A percentile compares a stretch with the other conserved stretches of the same genome.
These are phyloP conservation scores for Physcia stellaris DNA, from an alignment of 495 filamentous ascomycete species.

Conservation along the genomic window DNA sequence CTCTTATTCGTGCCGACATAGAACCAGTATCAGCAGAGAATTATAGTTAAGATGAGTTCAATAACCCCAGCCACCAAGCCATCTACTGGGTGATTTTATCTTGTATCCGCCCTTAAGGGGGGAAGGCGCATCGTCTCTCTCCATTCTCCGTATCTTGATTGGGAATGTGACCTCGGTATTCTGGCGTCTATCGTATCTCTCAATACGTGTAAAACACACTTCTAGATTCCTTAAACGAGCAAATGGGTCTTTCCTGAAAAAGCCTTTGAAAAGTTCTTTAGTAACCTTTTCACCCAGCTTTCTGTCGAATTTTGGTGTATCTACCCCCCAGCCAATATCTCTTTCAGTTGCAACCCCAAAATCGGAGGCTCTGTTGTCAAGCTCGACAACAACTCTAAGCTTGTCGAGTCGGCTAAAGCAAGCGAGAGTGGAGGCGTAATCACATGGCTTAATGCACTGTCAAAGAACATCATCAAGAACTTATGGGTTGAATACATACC, in stretches of 20 bases:
- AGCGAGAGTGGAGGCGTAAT: background rate
- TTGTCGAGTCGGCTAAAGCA: background rate
- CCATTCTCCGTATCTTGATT: background rate
- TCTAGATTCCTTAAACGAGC: background rate
- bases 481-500: background rate
- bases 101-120: background rate
- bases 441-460: background rate
- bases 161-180: background rate
- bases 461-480: background rate
- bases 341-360: background rate
- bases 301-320: background rate
- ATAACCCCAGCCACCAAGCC: background rate
- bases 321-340: background rate
- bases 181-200: background rate
- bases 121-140: conserved; percentile 1
- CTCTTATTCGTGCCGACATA: no score
- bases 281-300: background rate
- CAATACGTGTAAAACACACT: background rate
- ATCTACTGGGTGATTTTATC: background rate
- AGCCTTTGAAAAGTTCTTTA: background rate
- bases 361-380: background rate
- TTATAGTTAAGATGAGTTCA: no score
- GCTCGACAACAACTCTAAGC: background rate
- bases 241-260: background rate
- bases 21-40: no score